phyloP scores from a whole-genome alignment of 495 filamentous ascomycete species.

The Chaetomidium leptoderma region DNA sequence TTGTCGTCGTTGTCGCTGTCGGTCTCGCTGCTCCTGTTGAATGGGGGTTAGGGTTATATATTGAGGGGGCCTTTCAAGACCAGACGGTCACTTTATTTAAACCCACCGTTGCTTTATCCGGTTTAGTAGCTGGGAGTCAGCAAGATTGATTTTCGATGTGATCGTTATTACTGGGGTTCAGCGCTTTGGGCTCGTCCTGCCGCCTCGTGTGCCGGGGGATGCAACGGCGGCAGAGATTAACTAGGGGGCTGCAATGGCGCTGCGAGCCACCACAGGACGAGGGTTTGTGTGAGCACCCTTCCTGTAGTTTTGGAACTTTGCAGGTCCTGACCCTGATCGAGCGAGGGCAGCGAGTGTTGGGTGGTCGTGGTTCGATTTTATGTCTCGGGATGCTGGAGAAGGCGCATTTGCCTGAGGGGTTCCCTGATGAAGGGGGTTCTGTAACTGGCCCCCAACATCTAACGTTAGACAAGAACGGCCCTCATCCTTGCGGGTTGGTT shows the following conservation, averaged over 20 bases:
- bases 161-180: conserved; percentile 16
- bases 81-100: too few species aligned
- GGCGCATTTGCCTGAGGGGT: neutral
- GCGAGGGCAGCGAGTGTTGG: too few species aligned
- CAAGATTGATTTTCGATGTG: too few species aligned
- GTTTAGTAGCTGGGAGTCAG: too few species aligned
- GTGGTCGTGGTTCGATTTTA: neutral
- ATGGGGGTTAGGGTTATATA: too few species aligned
- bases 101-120: too few species aligned
- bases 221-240: conserved; percentile 24
- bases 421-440: conserved; percentile 2
- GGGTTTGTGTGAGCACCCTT: neutral
- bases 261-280: neutral
- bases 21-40: too few species aligned
- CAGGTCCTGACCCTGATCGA: too few species aligned
- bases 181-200: conserved; percentile 30
- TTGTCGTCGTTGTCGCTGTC: too few species aligned
- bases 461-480: too few species aligned
- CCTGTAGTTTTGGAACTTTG: neutral
- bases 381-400: neutral
- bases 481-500: conserved; percentile 6
- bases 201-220: conserved; percentile 16
- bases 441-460: too few species aligned
- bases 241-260: neutral
- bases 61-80: too few species aligned